Evolutionary conservation across 257 asterid genomes (phyloP).

Genomic region (Nicotiana otophora): DNA sequence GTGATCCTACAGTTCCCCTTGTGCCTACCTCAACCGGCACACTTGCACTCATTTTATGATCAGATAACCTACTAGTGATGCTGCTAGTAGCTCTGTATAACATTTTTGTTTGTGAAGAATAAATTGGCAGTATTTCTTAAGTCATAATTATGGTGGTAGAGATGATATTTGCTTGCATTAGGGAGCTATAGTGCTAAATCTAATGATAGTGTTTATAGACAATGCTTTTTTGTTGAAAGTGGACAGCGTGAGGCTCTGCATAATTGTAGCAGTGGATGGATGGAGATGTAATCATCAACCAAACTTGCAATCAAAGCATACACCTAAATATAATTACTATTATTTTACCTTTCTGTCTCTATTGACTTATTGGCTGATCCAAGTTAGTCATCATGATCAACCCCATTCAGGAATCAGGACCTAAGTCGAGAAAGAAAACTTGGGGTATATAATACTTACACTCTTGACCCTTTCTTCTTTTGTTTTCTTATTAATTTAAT

Average conservation of each 20-base stretch:
- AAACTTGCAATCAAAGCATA: constrained; percentile 19
- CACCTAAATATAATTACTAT: background rate
- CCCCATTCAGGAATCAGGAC: background rate
- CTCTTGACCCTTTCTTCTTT: background rate
- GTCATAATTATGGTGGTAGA: background rate
- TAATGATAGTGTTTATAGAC: constrained; percentile 8
- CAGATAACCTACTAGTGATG: constrained; percentile 9
- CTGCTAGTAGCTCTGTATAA: constrained; percentile 9
- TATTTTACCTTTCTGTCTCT: constrained; percentile 3
- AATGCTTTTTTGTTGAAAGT: constrained; percentile 18
- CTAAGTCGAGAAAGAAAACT: background rate
- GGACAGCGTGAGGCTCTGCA: constrained; percentile 24
- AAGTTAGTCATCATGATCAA: constrained; percentile 7
- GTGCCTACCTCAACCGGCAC: constrained; percentile 56
- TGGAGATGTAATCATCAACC: constrained; percentile 22
- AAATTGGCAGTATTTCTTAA: background rate
- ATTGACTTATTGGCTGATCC: constrained; percentile 10
- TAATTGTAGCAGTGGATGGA: constrained; percentile 19
- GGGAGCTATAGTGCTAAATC: constrained; percentile 14
- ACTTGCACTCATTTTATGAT: constrained; percentile 27
- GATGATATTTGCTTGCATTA: constrained; percentile 17
- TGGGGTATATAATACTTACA: background rate
- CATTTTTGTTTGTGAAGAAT: constrained; percentile 1
- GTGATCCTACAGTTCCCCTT: constrained; percentile 84
- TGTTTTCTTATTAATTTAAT: background rate